Conservation (phyloP, 305 asterid genomes). For the Fraxinus baroniana region DNA sequence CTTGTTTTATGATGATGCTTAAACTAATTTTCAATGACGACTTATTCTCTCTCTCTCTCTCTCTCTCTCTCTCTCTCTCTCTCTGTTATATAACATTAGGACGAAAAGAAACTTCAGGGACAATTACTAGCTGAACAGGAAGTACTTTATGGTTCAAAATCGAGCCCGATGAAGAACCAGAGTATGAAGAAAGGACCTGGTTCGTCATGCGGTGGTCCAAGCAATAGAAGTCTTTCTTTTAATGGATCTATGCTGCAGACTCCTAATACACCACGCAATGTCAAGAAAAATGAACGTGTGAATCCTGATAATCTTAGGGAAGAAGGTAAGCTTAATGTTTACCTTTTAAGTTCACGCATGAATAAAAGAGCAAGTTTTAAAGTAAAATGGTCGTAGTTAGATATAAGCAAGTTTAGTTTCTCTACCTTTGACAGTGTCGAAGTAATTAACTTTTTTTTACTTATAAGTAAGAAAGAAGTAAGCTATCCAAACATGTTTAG, state of each 20-base stretch:
- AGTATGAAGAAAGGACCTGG: conserved; percentile 40
- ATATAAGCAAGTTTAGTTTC: neutral
- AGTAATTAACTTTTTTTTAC: neutral
- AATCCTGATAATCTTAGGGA: conserved; percentile 24
- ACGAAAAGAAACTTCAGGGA: conserved; percentile 54
- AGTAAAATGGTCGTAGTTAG: neutral
- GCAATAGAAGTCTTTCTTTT: conserved; percentile 41
- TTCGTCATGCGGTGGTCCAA: conserved; percentile 32
- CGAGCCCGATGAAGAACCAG: conserved; percentile 53
- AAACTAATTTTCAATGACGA: neutral
- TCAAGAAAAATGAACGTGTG: conserved; percentile 37
- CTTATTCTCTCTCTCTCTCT: neutral
- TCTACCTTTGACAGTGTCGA: neutral
- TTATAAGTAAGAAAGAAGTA: neutral
- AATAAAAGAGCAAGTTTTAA: neutral
- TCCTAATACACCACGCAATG: conserved; percentile 32
- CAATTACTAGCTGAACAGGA: conserved; percentile 56
- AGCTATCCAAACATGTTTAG: neutral
- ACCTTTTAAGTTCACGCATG: neutral
- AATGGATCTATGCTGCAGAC: conserved; percentile 40
- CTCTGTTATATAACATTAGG: conserved; percentile 25
- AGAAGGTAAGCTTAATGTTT: conserved; percentile 14
- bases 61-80: neutral
- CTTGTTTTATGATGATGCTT: neutral
- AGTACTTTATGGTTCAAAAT: conserved; percentile 53